These are phyloP conservation scores for Hysterangium stoloniferum DNA, from an alignment of 768 basidiomycete species.

Conservation along the genomic window DNA sequence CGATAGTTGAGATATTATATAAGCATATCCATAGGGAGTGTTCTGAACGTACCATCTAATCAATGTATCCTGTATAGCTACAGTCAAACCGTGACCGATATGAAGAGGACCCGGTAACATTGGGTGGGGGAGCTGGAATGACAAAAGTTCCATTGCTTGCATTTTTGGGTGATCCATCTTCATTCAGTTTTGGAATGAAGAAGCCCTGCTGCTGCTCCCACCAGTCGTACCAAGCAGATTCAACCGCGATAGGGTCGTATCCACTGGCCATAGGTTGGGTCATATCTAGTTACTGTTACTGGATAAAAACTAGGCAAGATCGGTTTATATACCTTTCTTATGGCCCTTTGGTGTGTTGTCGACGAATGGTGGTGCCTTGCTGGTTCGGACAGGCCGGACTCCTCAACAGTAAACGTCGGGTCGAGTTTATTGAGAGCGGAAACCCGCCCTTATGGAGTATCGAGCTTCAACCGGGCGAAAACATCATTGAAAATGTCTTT, in stretches of 20 bases:
- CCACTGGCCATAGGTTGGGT: slow-evolving; percentile 81
- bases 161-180: slow-evolving; percentile 49
- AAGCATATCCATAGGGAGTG: background rate
- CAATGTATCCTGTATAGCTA: slow-evolving; percentile 84
- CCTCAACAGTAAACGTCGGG: no score
- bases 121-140: slow-evolving; percentile 88
- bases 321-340: slow-evolving; percentile 70
- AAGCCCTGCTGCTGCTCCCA: slow-evolving; percentile 87
- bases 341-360: slow-evolving; percentile 84
- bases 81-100: slow-evolving; percentile 90
- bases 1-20: background rate
- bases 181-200: slow-evolving; percentile 67
- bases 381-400: no score
- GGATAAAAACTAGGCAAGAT: background rate
- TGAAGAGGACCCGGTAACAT: slow-evolving; percentile 94
- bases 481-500: no score
- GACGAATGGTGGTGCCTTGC: slow-evolving; percentile 67
- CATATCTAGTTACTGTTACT: slow-evolving; percentile 52
- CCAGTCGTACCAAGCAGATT: slow-evolving; percentile 98
- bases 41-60: slow-evolving; percentile 70
- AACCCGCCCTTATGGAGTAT: no score
- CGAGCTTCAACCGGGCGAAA: no score
- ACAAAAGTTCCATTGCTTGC: slow-evolving; percentile 51
- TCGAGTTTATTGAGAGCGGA: no score
- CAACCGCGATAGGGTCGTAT: slow-evolving; percentile 92